Evolutionary conservation across 2,329 filamentous ascomycete species (phyloP), one percentile per base, ranked within the genome.

Genomic region (Paradendryphiella salina): DNA sequence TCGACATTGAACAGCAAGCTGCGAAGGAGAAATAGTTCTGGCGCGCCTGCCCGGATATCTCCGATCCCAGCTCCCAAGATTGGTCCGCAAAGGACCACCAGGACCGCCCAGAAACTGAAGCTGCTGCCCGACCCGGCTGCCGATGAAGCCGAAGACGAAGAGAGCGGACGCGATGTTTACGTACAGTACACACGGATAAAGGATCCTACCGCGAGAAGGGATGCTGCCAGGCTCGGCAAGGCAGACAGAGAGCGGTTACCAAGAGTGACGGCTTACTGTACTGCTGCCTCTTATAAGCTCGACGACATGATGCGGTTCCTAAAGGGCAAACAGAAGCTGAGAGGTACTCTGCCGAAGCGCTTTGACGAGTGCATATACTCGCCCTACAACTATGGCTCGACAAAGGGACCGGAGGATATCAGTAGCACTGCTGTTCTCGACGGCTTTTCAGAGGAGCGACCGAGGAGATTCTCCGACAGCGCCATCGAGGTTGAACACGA

Each of bases 301-400:
- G 93, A 97, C 29, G 87, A 87, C 3, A 77, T 97, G 55, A 89
- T 96, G 83, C 86, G 88, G 36, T 99, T 93, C 68, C 77, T 99
- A 56, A 99, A 99, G 72, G 89, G 90, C 23, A 83, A 89, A 52
- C 82, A 84, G 37, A 90, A 89, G 73, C 83, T 84, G 26, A 84
- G 89, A 63, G 89, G 90, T 14, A 85, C 92, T 13, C 88, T 85
- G 53, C 93, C 94, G 1, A 97, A 96, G 74, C 77, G 94, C 50
- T 96, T 96, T 63, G 94, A 99, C 71, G 94, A 99, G 74, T 99
- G 94, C 73, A 90, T 99, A 62, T 99, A 99, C 75, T 90, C 93
- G 9, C 90, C 93, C 0, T 99, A 96, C 73, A 87, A 85, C 65
- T 96, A 96, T 72, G 79, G 80, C 15, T 47, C 48, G 34, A 80